Conservation (phyloP, 176 grass and related monocot genomes). For the Musa itinerans region DNA sequence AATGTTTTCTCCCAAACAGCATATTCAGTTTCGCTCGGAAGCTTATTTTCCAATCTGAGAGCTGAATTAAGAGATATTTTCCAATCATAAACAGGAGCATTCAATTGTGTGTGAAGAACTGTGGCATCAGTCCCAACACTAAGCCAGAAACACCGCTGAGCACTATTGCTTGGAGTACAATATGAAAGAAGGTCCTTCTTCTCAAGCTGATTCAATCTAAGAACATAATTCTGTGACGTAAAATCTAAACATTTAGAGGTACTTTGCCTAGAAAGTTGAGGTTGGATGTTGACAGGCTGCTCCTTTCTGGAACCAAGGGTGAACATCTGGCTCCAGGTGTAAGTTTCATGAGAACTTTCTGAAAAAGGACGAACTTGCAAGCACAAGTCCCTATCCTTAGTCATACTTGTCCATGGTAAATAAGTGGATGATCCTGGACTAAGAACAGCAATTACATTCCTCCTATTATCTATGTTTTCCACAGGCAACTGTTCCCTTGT, state of each 20-base stretch:
- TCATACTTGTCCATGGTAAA: conserved; percentile 74
- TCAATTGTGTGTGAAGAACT: conserved; percentile 84
- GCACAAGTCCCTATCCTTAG: conserved; percentile 58
- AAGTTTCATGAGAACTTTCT: conserved; percentile 45
- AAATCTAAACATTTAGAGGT: conserved; percentile 43
- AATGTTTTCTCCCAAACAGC: conserved; percentile 77
- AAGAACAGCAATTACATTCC: conserved; percentile 70
- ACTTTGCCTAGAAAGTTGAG: conserved; percentile 46
- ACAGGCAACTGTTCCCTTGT: conserved; percentile 43
- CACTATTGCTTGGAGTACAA: conserved; percentile 36
- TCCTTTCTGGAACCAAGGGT: conserved; percentile 44
- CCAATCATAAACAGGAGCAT: conserved; percentile 82
- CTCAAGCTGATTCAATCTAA: conserved; percentile 83
- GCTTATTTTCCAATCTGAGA: conserved; percentile 92
- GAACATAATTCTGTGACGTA: conserved; percentile 37
- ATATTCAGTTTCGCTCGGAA: conserved; percentile 86
- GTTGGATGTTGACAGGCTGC: conserved; percentile 40
- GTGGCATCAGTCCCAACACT: conserved; percentile 79
- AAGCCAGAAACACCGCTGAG: conserved; percentile 70
- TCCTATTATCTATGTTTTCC: conserved; percentile 38
- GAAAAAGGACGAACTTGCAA: conserved; percentile 81
- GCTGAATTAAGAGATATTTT: conserved; percentile 87
- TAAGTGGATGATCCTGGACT: conserved; percentile 53
- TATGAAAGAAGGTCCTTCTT: conserved; percentile 79
- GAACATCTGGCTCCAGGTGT: conserved; percentile 76